phyloP scores from a whole-genome alignment of 495 filamentous ascomycete genomes.

The Cairneyella variabilis region DNA sequence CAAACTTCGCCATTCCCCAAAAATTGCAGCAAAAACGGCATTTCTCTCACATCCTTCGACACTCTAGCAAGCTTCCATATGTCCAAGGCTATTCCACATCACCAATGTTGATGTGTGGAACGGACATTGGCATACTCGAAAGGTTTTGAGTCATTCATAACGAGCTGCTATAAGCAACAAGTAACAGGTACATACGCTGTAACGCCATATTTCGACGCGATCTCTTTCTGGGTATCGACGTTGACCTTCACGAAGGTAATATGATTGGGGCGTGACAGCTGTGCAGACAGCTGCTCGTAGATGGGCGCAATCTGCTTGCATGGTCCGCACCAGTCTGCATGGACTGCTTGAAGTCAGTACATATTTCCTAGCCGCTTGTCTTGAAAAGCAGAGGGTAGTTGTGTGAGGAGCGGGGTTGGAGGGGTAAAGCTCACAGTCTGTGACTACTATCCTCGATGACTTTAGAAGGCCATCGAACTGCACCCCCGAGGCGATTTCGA shows the following conservation, averaged over 20 bases:
- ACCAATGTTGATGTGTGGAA: no score
- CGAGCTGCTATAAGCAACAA: no score
- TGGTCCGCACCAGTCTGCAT: conserved; percentile 81
- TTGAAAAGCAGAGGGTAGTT: conserved; percentile 5
- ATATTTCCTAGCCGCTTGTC: conserved; percentile 4
- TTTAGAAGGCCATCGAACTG: conserved; percentile 68
- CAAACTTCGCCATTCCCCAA: no score
- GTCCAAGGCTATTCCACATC: no score
- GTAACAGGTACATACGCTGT: conserved; percentile 58
- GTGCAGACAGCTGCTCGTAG: conserved; percentile 71
- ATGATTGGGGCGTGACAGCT: conserved; percentile 65
- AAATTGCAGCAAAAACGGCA: no score
- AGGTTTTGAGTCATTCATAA: no score
- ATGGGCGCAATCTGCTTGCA: conserved; percentile 82
- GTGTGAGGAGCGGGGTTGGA: conserved; percentile 16
- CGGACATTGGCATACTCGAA: not conserved
- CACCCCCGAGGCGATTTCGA: conserved; percentile 64
- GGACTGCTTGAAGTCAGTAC: conserved; percentile 52
- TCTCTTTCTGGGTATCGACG: conserved; percentile 68
- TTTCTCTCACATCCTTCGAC: no score
- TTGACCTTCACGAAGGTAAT: conserved; percentile 88
- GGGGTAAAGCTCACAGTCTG: conserved; percentile 67
- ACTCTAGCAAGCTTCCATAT: no score
- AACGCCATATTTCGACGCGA: conserved; percentile 67
- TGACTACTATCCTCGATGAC: conserved; percentile 69